Conservation (phyloP, 192 early-diverging fungal species). For the Coemansia sp. region DNA sequence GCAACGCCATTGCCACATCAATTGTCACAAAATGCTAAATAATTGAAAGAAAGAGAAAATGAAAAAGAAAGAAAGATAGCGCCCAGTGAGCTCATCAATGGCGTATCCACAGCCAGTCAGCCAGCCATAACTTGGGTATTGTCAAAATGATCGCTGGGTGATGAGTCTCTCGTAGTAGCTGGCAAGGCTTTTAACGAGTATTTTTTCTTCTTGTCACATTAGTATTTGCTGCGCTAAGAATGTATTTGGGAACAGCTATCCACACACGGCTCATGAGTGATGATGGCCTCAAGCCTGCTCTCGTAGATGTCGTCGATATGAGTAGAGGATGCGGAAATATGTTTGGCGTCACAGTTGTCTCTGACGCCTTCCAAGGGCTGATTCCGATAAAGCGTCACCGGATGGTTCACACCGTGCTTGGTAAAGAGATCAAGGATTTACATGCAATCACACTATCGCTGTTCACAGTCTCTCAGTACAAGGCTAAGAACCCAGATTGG, state of each 20-base stretch:
- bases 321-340: conserved; percentile 89
- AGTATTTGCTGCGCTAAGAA: background rate
- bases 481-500: background rate
- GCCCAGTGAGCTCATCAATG: background rate
- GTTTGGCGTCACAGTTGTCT: conserved; percentile 83
- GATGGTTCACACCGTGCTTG: conserved; percentile 77
- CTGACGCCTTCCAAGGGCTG: conserved; percentile 70
- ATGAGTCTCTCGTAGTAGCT: background rate
- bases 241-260: conserved; percentile 23
- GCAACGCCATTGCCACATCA: conserved; percentile 36
- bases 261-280: conserved; percentile 1
- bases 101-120: background rate
- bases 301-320: conserved; percentile 22
- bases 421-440: conserved; percentile 84
- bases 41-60: background rate
- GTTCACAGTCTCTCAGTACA: conserved; percentile 5
- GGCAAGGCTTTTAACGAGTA: background rate
- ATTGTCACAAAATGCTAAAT: background rate
- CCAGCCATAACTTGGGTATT: background rate
- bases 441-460: conserved; percentile 61
- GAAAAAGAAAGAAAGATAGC: background rate
- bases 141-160: background rate
- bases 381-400: conserved; percentile 82
- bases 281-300: background rate
- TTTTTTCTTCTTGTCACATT: background rate